Conservation (phyloP, 768 basidiomycete species). For the Lyophyllum semitale region DNA sequence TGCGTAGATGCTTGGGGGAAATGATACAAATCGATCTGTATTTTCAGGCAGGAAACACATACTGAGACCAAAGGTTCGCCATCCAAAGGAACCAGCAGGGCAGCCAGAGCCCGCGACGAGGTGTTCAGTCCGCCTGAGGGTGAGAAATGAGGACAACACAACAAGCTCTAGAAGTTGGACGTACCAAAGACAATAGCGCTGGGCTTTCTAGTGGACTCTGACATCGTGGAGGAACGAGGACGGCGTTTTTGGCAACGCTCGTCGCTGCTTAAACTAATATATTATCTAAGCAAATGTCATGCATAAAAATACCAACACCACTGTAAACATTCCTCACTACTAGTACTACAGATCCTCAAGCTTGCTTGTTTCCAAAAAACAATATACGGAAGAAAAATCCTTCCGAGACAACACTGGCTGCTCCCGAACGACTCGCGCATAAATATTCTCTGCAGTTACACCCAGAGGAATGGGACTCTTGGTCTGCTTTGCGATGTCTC, state of each 20-base stretch:
- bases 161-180: slow-evolving; percentile 20
- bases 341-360: slow-evolving; percentile 1
- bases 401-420: slow-evolving; percentile 63
- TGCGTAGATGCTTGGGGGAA: slow-evolving; percentile 56
- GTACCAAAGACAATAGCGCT: slow-evolving; percentile 78
- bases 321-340: slow-evolving; percentile 7
- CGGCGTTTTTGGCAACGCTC: too few species aligned
- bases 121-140: slow-evolving; percentile 78
- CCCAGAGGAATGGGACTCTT: slow-evolving; percentile 65
- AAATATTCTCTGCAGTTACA: slow-evolving; percentile 62
- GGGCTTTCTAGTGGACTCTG: slow-evolving; percentile 43
- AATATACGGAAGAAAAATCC: slow-evolving; percentile 85
- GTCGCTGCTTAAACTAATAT: slow-evolving; percentile 16
- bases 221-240: slow-evolving; percentile 32
- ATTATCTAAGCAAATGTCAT: slow-evolving; percentile 15
- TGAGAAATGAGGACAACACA: slow-evolving; percentile 2
- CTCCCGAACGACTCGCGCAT: slow-evolving; percentile 51
- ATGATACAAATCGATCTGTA: slow-evolving; percentile 16
- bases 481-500: slow-evolving; percentile 53
- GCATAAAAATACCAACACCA: neutral
- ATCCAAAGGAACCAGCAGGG: slow-evolving; percentile 64
- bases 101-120: slow-evolving; percentile 71
- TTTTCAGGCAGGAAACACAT: slow-evolving; percentile 25
- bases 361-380: slow-evolving; percentile 46
- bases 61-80: slow-evolving; percentile 77